phyloP scores from a whole-genome alignment of 257 asterid species.

The Sherardia arvensis region DNA sequence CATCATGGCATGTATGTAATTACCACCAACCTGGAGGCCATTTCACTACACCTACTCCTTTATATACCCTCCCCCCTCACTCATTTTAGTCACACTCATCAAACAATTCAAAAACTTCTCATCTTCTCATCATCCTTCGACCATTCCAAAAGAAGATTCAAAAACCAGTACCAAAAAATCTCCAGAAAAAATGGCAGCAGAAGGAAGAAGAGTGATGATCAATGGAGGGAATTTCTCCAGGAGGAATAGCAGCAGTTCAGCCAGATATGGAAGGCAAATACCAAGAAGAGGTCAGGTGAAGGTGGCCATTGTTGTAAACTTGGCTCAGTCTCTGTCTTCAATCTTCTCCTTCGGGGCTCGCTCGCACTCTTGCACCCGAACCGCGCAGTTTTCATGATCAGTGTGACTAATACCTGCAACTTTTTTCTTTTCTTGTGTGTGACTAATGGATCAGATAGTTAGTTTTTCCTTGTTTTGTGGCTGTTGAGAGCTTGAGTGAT shows the following conservation, averaged over 20 bases:
- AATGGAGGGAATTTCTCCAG: slow-evolving; percentile 16
- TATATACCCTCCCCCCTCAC: slow-evolving; percentile 5
- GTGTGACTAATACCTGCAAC: background rate
- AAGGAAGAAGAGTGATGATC: slow-evolving; percentile 24
- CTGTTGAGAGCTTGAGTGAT: slow-evolving; percentile 6
- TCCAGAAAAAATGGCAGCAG: slow-evolving; percentile 34
- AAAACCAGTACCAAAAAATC: background rate
- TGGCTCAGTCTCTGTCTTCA: slow-evolving; percentile 48
- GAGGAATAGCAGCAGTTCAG: background rate
- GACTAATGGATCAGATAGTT: slow-evolving; percentile 1
- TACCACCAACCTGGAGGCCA: slow-evolving; percentile 1
- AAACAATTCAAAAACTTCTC: background rate
- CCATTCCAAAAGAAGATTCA: background rate
- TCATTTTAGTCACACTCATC: background rate
- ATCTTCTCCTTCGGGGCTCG: slow-evolving; percentile 32
- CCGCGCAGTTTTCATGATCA: slow-evolving; percentile 1
- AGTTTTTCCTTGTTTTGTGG: background rate
- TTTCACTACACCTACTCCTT: background rate
- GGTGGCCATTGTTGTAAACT: slow-evolving; percentile 44
- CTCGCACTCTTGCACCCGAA: slow-evolving; percentile 17
- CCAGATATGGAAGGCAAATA: slow-evolving; percentile 36
- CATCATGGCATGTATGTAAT: slow-evolving; percentile 8
- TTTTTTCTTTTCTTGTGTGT: background rate
- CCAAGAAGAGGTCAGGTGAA: slow-evolving; percentile 71
- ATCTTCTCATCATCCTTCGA: background rate